Evolutionary conservation across 768 basidiomycete species (phyloP).

Genomic region (Kwoniella dendrophila): DNA sequence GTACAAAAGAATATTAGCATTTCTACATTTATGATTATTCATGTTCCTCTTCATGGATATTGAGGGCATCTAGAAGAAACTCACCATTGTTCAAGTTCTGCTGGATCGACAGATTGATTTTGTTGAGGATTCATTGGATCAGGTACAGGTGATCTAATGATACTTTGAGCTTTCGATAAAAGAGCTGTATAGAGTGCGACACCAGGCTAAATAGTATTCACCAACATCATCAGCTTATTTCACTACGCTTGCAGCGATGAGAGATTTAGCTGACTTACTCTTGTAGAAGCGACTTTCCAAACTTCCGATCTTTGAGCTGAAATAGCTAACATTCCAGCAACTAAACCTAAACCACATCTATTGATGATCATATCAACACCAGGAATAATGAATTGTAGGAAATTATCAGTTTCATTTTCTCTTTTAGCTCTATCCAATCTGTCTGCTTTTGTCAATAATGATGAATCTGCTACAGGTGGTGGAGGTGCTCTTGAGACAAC

Average conservation of each 20-base stretch:
- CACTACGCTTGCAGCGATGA: slow-evolving; percentile 1
- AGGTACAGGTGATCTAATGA: slow-evolving; percentile 73
- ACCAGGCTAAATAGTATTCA: slow-evolving; percentile 69
- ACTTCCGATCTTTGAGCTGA: slow-evolving; percentile 78
- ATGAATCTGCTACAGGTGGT: slow-evolving; percentile 62
- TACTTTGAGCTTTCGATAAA: slow-evolving; percentile 86
- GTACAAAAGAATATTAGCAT: slow-evolving; percentile 9
- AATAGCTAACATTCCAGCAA: slow-evolving; percentile 82
- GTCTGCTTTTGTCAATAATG: slow-evolving; percentile 58
- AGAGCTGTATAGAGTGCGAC: slow-evolving; percentile 86
- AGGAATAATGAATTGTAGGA: slow-evolving; percentile 80
- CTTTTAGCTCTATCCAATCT: slow-evolving; percentile 56
- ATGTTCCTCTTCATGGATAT: slow-evolving; percentile 20
- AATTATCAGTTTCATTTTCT: slow-evolving; percentile 87
- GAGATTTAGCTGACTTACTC: slow-evolving; percentile 62
- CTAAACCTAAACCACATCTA: slow-evolving; percentile 73
- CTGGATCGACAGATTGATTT: slow-evolving; percentile 63
- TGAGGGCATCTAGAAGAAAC: slow-evolving; percentile 9
- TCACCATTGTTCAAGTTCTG: slow-evolving; percentile 76
- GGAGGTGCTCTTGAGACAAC: slow-evolving; percentile 76
- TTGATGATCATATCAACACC: slow-evolving; percentile 81
- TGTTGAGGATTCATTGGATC: slow-evolving; percentile 57
- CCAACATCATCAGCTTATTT: neutral
- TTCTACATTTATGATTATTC: neutral
- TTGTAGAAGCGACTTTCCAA: slow-evolving; percentile 71